A percentile compares a stretch with the other conserved stretches of the same genome.
These are phyloP conservation scores for Thalassiosira mediterranea DNA, from an alignment of 352 stramenopile species.

Conservation along the genomic window DNA sequence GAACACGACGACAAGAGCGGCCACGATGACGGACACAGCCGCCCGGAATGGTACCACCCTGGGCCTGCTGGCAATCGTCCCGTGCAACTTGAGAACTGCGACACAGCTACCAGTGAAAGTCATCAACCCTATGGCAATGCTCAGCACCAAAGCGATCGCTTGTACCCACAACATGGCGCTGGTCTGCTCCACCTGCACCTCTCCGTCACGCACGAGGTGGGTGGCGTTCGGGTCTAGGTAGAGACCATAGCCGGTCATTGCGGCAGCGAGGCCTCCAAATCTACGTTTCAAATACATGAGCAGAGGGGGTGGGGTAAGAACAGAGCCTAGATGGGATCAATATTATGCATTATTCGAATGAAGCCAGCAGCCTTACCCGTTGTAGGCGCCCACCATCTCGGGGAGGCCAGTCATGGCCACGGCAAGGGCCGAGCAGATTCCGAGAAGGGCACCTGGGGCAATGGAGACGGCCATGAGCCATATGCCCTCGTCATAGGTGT, in stretches of 20 bases:
- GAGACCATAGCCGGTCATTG: slow-evolving; percentile 54
- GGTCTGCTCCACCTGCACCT: slow-evolving; percentile 37
- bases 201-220: slow-evolving; percentile 42
- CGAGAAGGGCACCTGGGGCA: slow-evolving; percentile 52
- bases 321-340: no score
- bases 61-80: slow-evolving; percentile 54
- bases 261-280: slow-evolving; percentile 67
- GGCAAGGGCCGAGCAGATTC: slow-evolving; percentile 37
- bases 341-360: no score
- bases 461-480: slow-evolving; percentile 64
- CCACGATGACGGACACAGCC: slow-evolving; percentile 33
- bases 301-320: no score
- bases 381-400: slow-evolving; percentile 67
- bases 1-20: slow-evolving; percentile 47
- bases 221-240: slow-evolving; percentile 64
- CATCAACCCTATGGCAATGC: slow-evolving; percentile 61
- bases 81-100: slow-evolving; percentile 56
- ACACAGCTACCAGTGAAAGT: slow-evolving; percentile 63
- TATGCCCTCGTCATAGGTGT: slow-evolving; percentile 58
- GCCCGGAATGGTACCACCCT: slow-evolving; percentile 40
- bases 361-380: no score
- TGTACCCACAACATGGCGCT: slow-evolving; percentile 68
- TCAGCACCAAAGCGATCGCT: slow-evolving; percentile 58
- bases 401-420: slow-evolving; percentile 61
- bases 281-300: no score